These are phyloP conservation scores for Paecilomyces sp. DNA, from an alignment of 2,329 filamentous ascomycete genomes.

Conservation along the genomic window DNA sequence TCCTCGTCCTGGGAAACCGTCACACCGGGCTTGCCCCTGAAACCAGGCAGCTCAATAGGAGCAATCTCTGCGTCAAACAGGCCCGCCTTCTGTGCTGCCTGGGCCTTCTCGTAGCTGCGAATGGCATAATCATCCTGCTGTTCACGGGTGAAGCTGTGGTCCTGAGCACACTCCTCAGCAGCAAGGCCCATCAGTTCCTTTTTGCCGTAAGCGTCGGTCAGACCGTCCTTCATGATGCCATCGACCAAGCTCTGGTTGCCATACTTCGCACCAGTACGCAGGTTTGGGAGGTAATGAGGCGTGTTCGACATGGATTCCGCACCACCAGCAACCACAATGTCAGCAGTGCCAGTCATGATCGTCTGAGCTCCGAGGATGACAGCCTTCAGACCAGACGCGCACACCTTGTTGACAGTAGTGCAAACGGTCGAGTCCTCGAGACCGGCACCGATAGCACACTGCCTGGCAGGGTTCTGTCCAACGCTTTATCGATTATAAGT, in stretches of 20 bases:
- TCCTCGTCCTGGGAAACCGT: constrained; percentile 84
- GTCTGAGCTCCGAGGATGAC: constrained; percentile 92
- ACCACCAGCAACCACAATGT: constrained; percentile 87
- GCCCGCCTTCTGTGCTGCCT: constrained; percentile 73
- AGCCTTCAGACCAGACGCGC: constrained; percentile 89
- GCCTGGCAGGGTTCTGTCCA: constrained; percentile 91
- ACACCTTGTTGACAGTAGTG: constrained; percentile 98
- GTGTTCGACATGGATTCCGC: constrained; percentile 98
- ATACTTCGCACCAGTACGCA: constrained; percentile 87
- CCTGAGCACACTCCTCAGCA: constrained; percentile 82
- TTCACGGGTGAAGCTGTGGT: constrained; percentile 74
- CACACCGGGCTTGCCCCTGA: constrained; percentile 80
- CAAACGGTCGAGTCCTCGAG: constrained; percentile 71
- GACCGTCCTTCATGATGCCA: constrained; percentile 86
- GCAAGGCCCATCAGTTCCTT: constrained; percentile 95
- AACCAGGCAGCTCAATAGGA: constrained; percentile 78
- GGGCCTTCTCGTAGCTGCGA: constrained; percentile 86
- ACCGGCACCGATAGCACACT: constrained; percentile 85
- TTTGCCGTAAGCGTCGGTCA: constrained; percentile 85
- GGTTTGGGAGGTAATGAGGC: constrained; percentile 86
- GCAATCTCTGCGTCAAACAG: constrained; percentile 80
- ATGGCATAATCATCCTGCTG: constrained; percentile 95
- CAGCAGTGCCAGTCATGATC: constrained; percentile 92
- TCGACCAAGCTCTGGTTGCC: constrained; percentile 85
- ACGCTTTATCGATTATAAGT: constrained; percentile 50